Percentiles rank a stretch among this genome's conserved stretches.
Conservation (phyloP, 768 basidiomycete species). For the Strobilomyces echinocephalus region DNA sequence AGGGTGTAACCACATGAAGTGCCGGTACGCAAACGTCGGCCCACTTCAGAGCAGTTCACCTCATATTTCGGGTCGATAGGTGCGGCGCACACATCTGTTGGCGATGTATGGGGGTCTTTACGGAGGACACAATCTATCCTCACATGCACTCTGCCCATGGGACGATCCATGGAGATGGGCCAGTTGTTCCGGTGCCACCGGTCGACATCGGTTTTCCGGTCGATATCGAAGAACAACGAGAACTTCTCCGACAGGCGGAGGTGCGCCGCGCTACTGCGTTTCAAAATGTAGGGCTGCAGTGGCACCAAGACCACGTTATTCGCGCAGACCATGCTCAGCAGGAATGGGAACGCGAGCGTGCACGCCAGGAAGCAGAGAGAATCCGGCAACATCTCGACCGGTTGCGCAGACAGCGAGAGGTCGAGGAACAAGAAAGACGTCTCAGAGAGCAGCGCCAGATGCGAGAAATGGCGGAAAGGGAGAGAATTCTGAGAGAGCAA, state of each 20-base stretch:
- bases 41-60: too few species aligned
- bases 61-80: constrained; percentile 22
- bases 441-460: neutral
- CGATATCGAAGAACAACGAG: constrained; percentile 20
- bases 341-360: neutral
- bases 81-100: constrained; percentile 79
- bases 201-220: constrained; percentile 12
- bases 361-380: constrained; percentile 1
- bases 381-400: neutral
- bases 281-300: neutral
- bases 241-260: constrained; percentile 13
- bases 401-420: constrained; percentile 2
- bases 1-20: constrained; percentile 80
- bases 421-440: constrained; percentile 2
- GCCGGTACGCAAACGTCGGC: constrained; percentile 29
- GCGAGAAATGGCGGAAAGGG: neutral
- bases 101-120: constrained; percentile 48
- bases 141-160: constrained; percentile 38
- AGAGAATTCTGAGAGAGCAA: neutral
- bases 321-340: neutral
- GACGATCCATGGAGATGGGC: constrained; percentile 21
- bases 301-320: neutral
- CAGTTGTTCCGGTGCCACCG: neutral
- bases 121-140: constrained; percentile 23
- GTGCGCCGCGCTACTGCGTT: constrained; percentile 2